Conservation (phyloP, 2,329 filamentous ascomycete genomes). For the Diaporthe caulivora region DNA sequence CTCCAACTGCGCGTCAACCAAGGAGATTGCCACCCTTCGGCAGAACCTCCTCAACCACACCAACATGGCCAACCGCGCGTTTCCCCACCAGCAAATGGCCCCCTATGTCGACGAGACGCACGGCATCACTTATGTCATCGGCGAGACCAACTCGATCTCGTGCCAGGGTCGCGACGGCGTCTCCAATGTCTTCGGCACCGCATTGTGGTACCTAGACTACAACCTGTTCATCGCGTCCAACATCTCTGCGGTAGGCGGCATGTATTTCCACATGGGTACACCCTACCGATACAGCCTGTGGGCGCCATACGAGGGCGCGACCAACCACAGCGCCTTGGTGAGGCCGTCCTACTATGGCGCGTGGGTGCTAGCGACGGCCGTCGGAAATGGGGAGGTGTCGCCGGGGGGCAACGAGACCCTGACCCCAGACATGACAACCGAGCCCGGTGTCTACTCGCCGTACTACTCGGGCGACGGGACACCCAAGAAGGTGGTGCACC, state of each 20-base stretch:
- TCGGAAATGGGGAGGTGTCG: slow-evolving; percentile 31
- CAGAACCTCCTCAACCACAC: slow-evolving; percentile 39
- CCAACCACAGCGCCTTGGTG: slow-evolving; percentile 32
- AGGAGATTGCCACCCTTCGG: slow-evolving; percentile 32
- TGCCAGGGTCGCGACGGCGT: slow-evolving; percentile 26
- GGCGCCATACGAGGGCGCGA: slow-evolving; percentile 41
- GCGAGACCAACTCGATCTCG: slow-evolving; percentile 32
- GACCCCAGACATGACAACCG: slow-evolving; percentile 30
- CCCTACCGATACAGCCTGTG: slow-evolving; percentile 44
- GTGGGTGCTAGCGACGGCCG: slow-evolving; percentile 37
- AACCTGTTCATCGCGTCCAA: slow-evolving; percentile 30
- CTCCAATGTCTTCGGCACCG: slow-evolving; percentile 26
- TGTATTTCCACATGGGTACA: slow-evolving; percentile 40
- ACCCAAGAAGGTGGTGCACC: slow-evolving; percentile 33
- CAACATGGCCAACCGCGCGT: slow-evolving; percentile 40
- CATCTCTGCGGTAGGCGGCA: slow-evolving; percentile 22
- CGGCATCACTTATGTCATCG: slow-evolving; percentile 38
- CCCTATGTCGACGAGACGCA: slow-evolving; percentile 31
- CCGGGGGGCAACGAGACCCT: slow-evolving; percentile 39
- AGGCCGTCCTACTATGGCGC: slow-evolving; percentile 44
- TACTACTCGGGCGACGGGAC: slow-evolving; percentile 38
- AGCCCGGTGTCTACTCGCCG: slow-evolving; percentile 40
- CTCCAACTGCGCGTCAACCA: slow-evolving; percentile 15
- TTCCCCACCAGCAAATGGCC: slow-evolving; percentile 40
- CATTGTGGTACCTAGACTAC: slow-evolving; percentile 33